These are phyloP conservation scores for Apiosordaria backusii DNA, from an alignment of 495 filamentous ascomycete genomes.

Conservation along the genomic window DNA sequence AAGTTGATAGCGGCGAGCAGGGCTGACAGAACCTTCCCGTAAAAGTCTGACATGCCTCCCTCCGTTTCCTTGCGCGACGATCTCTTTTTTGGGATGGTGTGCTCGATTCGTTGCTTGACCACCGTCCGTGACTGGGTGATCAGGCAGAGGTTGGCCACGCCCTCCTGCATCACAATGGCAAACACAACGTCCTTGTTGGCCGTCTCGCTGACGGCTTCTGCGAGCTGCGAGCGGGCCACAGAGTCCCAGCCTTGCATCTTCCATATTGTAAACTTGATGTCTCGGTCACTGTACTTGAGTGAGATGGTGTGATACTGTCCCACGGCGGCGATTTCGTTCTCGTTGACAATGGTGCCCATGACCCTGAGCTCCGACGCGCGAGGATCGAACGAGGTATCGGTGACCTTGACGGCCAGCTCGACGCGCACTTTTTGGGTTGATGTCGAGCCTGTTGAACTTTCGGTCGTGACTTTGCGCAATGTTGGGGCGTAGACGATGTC, in stretches of 20 bases:
- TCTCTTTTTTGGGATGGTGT: conserved; percentile 76
- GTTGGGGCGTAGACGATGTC: conserved; percentile 82
- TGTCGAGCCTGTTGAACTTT: conserved; percentile 69
- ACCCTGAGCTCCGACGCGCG: conserved; percentile 81
- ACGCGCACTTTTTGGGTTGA: conserved; percentile 70
- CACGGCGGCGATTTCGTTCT: conserved; percentile 78
- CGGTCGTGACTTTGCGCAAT: conserved; percentile 71
- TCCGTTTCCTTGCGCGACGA: conserved; percentile 60
- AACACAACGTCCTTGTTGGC: conserved; percentile 74
- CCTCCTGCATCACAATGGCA: conserved; percentile 93
- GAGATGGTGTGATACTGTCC: conserved; percentile 90
- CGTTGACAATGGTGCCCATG: conserved; percentile 71
- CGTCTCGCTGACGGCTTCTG: conserved; percentile 67
- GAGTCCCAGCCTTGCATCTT: conserved; percentile 89
- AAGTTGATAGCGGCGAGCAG: conserved; percentile 78
- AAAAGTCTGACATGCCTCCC: conserved; percentile 78
- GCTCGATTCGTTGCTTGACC: conserved; percentile 81
- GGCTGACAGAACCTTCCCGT: conserved; percentile 68
- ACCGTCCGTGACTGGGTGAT: conserved; percentile 90
- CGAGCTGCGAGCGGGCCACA: conserved; percentile 72
- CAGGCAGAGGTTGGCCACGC: conserved; percentile 86
- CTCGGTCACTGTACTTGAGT: conserved; percentile 51
- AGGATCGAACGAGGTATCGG: conserved; percentile 84
- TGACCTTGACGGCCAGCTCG: conserved; percentile 76
- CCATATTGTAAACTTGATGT: conserved; percentile 67